Evolutionary conservation across 768 basidiomycete species (phyloP).

Genomic region (Pisolithus sp.): DNA sequence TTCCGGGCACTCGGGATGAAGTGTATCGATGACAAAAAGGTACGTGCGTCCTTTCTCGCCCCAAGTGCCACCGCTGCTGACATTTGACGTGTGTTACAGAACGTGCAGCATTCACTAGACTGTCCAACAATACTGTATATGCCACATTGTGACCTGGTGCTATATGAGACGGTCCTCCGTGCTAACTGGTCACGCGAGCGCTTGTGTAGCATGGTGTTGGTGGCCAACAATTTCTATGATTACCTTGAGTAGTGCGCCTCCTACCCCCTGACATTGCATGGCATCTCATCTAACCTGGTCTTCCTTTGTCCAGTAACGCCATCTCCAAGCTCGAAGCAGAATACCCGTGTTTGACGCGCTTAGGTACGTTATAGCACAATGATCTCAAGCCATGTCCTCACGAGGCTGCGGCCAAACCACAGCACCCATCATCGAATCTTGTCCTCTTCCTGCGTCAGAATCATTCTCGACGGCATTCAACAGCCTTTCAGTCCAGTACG

Average conservation of each 20-base stretch:
- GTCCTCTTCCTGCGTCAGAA: conserved; percentile 43
- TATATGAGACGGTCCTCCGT: conserved; percentile 61
- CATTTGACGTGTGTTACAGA: conserved; percentile 19
- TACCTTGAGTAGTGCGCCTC: conserved; percentile 59
- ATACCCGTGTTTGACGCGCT: conserved; percentile 46
- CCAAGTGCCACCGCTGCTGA: conserved; percentile 5
- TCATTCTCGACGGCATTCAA: conserved; percentile 61
- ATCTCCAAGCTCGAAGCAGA: conserved; percentile 41
- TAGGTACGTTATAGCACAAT: conserved; percentile 37
- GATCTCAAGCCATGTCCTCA: not conserved
- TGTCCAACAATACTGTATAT: conserved; percentile 63
- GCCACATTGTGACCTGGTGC: conserved; percentile 71
- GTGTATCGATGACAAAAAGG: conserved; percentile 41
- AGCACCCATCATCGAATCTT: conserved; percentile 47
- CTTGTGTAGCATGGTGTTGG: conserved; percentile 45
- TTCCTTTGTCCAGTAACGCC: conserved; percentile 39
- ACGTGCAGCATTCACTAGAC: conserved; percentile 24
- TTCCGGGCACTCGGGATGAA: conserved; percentile 35
- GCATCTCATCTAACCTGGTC: conserved; percentile 4
- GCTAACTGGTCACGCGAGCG: conserved; percentile 50
- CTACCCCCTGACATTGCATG: not conserved
- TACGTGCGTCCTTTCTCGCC: conserved; percentile 29
- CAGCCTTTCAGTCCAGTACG: conserved; percentile 54
- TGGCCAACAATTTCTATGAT: conserved; percentile 61
- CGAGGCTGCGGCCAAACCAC: conserved; percentile 9